Conservation (phyloP, 805 yeast species). For the Danielia reshetovae region DNA sequence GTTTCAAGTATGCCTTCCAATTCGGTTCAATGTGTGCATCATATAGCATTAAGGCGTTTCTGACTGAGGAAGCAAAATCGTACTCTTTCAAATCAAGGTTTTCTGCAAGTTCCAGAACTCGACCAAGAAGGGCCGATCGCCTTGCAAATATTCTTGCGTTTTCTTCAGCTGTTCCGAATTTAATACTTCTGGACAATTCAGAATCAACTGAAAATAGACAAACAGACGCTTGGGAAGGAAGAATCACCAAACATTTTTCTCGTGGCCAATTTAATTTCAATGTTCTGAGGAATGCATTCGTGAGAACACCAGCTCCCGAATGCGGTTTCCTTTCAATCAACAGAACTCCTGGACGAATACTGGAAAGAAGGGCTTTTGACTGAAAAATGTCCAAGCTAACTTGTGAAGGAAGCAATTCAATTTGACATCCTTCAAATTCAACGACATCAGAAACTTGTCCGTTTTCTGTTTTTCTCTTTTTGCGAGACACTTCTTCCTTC, state of each 20-base stretch:
- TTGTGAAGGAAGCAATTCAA: too few relatives aligned
- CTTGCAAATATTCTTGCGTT: too few relatives aligned
- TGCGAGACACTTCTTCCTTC: too few relatives aligned
- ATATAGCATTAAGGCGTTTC: slow-evolving; percentile 18
- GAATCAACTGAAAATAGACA: slow-evolving; percentile 5
- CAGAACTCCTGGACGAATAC: too few relatives aligned
- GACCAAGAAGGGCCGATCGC: slow-evolving; percentile 9
- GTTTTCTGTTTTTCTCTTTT: background rate
- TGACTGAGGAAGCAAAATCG: slow-evolving; percentile 13
- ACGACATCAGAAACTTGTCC: too few relatives aligned
- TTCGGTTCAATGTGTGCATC: slow-evolving; percentile 15
- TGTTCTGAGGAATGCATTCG: slow-evolving; percentile 2
- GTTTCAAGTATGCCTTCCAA: slow-evolving; percentile 14
- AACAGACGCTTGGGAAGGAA: slow-evolving; percentile 11
- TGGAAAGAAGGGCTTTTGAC: too few relatives aligned
- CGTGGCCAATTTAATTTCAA: background rate
- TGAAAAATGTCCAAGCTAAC: too few relatives aligned
- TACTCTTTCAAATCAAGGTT: slow-evolving; percentile 14
- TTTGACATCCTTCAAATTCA: too few relatives aligned
- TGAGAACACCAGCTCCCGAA: background rate
- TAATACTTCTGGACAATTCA: too few relatives aligned
- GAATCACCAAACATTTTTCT: slow-evolving; percentile 9
- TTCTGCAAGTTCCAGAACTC: slow-evolving; percentile 10
- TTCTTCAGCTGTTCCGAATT: too few relatives aligned
- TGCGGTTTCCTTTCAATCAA: background rate